phyloP scores from a whole-genome alignment of 2,329 filamentous ascomycete genomes.

The Xylariaceae sp. region DNA sequence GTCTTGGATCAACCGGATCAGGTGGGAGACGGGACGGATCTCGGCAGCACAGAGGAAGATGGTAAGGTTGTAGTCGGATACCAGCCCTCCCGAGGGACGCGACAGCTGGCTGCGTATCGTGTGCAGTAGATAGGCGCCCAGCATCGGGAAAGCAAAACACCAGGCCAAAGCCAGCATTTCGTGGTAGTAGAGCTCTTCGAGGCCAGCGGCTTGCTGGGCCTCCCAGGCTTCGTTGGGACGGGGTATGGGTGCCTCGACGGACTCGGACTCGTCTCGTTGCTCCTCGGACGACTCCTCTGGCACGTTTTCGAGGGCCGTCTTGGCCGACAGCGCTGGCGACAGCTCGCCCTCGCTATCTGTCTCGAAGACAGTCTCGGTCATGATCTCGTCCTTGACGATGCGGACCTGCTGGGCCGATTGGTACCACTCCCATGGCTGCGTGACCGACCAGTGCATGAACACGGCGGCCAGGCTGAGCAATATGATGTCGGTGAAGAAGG shows the following conservation, averaged over 20 bases:
- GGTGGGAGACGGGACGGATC: conserved; percentile 71
- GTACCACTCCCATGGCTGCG: conserved; percentile 83
- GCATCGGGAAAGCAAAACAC: conserved; percentile 70
- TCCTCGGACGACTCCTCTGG: conserved; percentile 33
- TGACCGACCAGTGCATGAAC: conserved; percentile 88
- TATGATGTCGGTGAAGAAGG: conserved; percentile 77
- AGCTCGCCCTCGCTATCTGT: conserved; percentile 36
- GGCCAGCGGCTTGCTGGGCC: conserved; percentile 30
- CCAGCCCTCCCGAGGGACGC: conserved; percentile 73
- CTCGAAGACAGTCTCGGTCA: conserved; percentile 33
- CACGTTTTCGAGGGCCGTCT: conserved; percentile 32
- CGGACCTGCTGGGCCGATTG: conserved; percentile 59
- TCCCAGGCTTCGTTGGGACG: conserved; percentile 13
- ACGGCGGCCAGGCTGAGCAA: conserved; percentile 72
- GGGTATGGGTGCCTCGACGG: conserved; percentile 2
- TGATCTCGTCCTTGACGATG: conserved; percentile 38
- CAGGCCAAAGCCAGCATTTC: conserved; percentile 67
- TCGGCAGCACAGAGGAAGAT: conserved; percentile 87
- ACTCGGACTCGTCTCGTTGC: conserved; percentile 4
- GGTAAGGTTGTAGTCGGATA: conserved; percentile 87
- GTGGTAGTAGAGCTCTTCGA: conserved; percentile 62
- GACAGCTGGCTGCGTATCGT: conserved; percentile 73
- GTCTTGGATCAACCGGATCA: conserved; percentile 71
- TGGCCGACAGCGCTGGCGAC: conserved; percentile 9
- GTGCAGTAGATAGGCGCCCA: conserved; percentile 81